Evolutionary conservation across 495 filamentous ascomycete species (phyloP).

Genomic region (Penicillium parvum): DNA sequence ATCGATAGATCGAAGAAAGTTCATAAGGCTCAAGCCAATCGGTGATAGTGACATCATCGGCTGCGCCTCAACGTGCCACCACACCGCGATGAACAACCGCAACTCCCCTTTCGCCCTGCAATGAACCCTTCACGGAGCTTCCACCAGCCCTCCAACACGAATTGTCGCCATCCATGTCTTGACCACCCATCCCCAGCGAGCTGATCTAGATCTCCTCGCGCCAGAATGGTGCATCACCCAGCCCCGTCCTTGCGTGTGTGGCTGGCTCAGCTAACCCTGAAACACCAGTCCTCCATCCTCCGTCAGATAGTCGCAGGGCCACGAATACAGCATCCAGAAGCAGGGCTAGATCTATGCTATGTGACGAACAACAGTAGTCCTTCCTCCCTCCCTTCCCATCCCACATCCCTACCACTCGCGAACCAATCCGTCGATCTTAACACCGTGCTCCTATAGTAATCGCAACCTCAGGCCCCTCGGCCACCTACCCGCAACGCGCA

Average conservation of each 20-base stretch:
- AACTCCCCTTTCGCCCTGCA: background rate
- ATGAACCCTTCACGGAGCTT: background rate
- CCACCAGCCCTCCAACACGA: background rate
- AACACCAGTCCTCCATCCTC: constrained; percentile 56
- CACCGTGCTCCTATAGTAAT: constrained; percentile 50
- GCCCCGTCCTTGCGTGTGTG: no score
- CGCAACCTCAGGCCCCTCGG: constrained; percentile 77
- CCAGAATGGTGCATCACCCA: constrained; percentile 8
- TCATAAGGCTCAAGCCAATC: constrained; percentile 4
- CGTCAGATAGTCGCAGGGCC: constrained; percentile 77
- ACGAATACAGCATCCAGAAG: constrained; percentile 74
- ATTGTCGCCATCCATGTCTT: constrained; percentile 1
- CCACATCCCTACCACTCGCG: background rate
- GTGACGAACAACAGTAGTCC: constrained; percentile 69
- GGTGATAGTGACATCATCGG: constrained; percentile 21
- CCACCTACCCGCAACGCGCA: constrained; percentile 80
- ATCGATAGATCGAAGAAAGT: no score
- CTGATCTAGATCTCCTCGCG: constrained; percentile 4
- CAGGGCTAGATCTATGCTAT: constrained; percentile 92
- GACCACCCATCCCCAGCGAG: background rate
- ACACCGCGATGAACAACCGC: constrained; percentile 10
- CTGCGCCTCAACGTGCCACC: constrained; percentile 21
- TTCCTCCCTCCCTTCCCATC: background rate
- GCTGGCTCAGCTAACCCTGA: background rate
- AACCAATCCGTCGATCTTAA: background rate